phyloP scores from a whole-genome alignment of 2,329 filamentous ascomycete genomes.

The Claviceps quebecensis region DNA sequence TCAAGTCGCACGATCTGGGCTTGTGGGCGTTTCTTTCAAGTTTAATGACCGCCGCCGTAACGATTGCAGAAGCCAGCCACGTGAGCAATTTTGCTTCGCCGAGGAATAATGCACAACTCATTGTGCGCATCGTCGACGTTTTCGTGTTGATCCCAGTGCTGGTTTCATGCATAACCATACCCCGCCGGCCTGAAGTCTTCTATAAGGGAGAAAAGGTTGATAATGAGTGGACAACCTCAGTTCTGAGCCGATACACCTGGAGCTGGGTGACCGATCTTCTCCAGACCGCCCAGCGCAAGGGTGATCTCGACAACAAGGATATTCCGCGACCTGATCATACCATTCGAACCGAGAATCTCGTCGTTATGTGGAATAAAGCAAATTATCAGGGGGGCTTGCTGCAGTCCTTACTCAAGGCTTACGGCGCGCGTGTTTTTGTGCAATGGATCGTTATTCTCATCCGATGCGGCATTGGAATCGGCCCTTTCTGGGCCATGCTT shows the following conservation, averaged over 20 bases:
- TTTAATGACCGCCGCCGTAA: conserved; percentile 27
- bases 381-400: conserved; percentile 40
- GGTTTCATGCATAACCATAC: conserved; percentile 39
- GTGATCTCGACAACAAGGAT: conserved; percentile 46
- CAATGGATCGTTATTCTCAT: conserved; percentile 46
- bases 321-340: conserved; percentile 45
- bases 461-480: conserved; percentile 46
- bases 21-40: conserved; percentile 35
- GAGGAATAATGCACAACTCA: conserved; percentile 28
- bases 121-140: conserved; percentile 31
- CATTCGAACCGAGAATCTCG: conserved; percentile 36
- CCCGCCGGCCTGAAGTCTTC: conserved; percentile 54
- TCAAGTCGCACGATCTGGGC: conserved; percentile 39
- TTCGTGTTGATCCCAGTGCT: conserved; percentile 29
- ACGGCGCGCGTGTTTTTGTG: conserved; percentile 38
- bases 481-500: conserved; percentile 56
- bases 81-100: conserved; percentile 17
- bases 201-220: conserved; percentile 47
- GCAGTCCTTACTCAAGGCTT: conserved; percentile 43
- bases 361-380: conserved; percentile 33
- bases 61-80: conserved; percentile 30
- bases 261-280: conserved; percentile 48
- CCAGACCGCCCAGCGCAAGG: conserved; percentile 38
- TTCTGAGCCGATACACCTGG: conserved; percentile 50
- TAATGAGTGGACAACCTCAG: conserved; percentile 44